Conservation (phyloP, 352 stramenopile species). For the Phytopythium sindhum region DNA sequence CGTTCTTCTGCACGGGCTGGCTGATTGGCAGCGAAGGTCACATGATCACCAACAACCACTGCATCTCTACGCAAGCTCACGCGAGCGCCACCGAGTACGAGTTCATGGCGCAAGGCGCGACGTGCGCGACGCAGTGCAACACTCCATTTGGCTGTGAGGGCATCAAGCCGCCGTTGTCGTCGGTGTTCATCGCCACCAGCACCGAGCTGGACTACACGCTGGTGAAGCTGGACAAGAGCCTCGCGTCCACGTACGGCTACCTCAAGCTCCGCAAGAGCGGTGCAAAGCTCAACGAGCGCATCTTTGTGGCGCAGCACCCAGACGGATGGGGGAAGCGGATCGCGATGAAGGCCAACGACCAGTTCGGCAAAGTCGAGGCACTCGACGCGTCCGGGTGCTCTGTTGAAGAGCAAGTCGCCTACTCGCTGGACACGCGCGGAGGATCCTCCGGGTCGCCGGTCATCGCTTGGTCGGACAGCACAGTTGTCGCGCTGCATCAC, state of each 20-base stretch:
- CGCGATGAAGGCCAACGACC: conserved; percentile 27
- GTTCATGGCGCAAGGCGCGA: conserved; percentile 47
- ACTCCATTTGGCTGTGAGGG: conserved; percentile 31
- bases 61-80: conserved; percentile 43
- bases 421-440: conserved; percentile 64
- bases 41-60: conserved; percentile 81
- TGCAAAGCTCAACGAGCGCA: conserved; percentile 39
- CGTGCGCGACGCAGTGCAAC: conserved; percentile 35
- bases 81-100: conserved; percentile 67
- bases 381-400: conserved; percentile 33
- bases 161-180: conserved; percentile 19
- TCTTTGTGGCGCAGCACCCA: conserved; percentile 69
- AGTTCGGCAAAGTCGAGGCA: conserved; percentile 21
- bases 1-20: conserved; percentile 75
- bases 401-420: conserved; percentile 41
- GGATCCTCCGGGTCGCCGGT: conserved; percentile 63
- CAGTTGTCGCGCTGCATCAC: conserved; percentile 66
- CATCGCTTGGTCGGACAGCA: conserved; percentile 38
- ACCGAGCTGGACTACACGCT: conserved; percentile 57
- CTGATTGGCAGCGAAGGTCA: conserved; percentile 72
- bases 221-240: conserved; percentile 36
- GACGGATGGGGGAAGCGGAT: conserved; percentile 67
- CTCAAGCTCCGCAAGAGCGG: conserved; percentile 45
- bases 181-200: conserved; percentile 39
- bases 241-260: conserved; percentile 48